Evolutionary conservation across 495 filamentous ascomycete species (phyloP).

Genomic region (Penicillium lividum): DNA sequence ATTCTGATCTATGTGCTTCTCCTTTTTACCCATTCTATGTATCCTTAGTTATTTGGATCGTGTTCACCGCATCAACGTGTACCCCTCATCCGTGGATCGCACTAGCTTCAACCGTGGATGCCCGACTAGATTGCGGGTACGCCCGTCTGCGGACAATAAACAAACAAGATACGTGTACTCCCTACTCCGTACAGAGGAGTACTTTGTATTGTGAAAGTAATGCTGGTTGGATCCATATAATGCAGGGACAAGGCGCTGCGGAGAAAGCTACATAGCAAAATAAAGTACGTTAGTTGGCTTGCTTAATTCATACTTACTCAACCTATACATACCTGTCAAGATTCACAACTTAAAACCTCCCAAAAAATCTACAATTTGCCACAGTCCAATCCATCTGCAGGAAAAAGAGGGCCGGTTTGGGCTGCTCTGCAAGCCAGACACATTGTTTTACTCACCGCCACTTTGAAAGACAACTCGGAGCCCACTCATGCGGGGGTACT

Average conservation of each 20-base stretch:
- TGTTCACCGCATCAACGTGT: slow-evolving; percentile 16
- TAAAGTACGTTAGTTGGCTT: not conserved
- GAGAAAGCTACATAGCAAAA: not conserved
- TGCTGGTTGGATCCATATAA: not conserved
- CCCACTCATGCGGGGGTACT: slow-evolving; percentile 15
- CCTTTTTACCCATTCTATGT: not conserved
- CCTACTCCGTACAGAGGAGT: not conserved
- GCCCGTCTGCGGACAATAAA: slow-evolving; percentile 12
- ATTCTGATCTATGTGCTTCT: not conserved
- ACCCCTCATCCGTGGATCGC: slow-evolving; percentile 20
- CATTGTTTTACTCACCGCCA: slow-evolving; percentile 31
- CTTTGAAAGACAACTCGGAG: slow-evolving; percentile 14
- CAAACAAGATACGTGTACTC: not conserved
- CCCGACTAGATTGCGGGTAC: slow-evolving; percentile 25
- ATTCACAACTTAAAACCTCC: no score
- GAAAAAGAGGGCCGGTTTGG: slow-evolving; percentile 5
- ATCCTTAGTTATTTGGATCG: not conserved
- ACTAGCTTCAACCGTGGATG: slow-evolving; percentile 18
- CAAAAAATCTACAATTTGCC: slow-evolving; percentile 1
- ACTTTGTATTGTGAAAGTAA: not conserved
- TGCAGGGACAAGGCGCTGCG: slow-evolving; percentile 7
- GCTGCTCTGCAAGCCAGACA: slow-evolving; percentile 19
- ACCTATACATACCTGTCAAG: not conserved
- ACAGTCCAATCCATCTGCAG: slow-evolving; percentile 1
- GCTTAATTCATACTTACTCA: not conserved